These are phyloP conservation scores for Petunia hybrid DNA, from an alignment of 305 asterid species.

Conservation along the genomic window DNA sequence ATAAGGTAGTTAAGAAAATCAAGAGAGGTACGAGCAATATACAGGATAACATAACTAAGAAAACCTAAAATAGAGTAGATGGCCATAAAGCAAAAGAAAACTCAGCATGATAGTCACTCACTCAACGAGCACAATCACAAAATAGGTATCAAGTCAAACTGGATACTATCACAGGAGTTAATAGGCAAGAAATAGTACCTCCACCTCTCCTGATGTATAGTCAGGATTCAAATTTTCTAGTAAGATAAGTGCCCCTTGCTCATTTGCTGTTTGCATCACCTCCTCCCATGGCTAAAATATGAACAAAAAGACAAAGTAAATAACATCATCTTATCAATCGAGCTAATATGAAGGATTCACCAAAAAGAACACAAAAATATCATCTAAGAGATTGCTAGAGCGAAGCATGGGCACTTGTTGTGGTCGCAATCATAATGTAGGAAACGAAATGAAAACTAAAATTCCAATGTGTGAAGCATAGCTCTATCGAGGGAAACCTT, in stretches of 20 bases:
- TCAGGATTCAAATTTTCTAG: conserved; percentile 77
- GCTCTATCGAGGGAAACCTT: not conserved
- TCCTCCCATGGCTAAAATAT: conserved; percentile 69
- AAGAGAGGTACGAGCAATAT: not conserved
- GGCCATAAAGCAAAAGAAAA: not conserved
- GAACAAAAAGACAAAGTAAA: conserved; percentile 14
- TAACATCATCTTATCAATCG: not conserved
- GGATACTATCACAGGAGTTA: conserved; percentile 4
- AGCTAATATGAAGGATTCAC: conserved; percentile 2
- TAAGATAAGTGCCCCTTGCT: conserved; percentile 61
- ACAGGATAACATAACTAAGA: not conserved
- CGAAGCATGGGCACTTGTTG: not conserved
- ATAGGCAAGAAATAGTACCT: conserved; percentile 49
- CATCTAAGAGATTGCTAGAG: not conserved
- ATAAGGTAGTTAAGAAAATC: not conserved
- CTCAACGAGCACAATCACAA: not conserved
- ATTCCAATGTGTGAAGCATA: not conserved
- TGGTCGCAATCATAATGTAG: not conserved
- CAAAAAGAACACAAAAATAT: not conserved
- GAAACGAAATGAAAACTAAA: not conserved
- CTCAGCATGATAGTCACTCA: conserved; percentile 2
- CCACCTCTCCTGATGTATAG: conserved; percentile 81
- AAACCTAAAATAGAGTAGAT: not conserved
- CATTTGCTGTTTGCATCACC: conserved; percentile 61
- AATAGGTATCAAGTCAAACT: conserved; percentile 10